Evolutionary conservation across 106 monocot species (phyloP).

Genomic region (Acanthochlamys bracteata): DNA sequence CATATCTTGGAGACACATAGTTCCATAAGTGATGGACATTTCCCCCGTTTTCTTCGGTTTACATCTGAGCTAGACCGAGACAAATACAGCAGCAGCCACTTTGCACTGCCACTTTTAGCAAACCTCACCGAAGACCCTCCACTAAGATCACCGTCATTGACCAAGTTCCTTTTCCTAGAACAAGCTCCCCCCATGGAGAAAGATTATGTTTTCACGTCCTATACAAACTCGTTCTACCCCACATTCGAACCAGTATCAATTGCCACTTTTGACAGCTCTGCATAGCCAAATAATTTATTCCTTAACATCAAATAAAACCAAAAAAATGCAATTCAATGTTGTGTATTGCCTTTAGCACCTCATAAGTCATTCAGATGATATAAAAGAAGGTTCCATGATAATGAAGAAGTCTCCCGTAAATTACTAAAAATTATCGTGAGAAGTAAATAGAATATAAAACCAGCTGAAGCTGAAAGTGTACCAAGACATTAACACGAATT

Average conservation of each 20-base stretch:
- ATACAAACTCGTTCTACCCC: not conserved
- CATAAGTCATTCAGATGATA: too few species aligned
- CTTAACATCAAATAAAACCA: too few species aligned
- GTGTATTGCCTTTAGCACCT: too few species aligned
- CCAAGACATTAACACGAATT: too few species aligned
- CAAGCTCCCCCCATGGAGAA: slow-evolving; percentile 79
- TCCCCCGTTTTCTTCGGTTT: slow-evolving; percentile 15
- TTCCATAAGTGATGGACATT: slow-evolving; percentile 78
- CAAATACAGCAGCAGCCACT: slow-evolving; percentile 63
- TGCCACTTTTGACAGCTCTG: too few species aligned
- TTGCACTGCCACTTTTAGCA: slow-evolving; percentile 72
- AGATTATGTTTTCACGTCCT: slow-evolving; percentile 6
- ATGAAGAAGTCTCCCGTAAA: too few species aligned
- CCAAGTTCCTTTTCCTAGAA: slow-evolving; percentile 76
- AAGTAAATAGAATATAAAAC: too few species aligned
- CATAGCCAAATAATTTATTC: too few species aligned
- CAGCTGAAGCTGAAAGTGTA: too few species aligned
- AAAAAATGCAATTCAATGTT: too few species aligned
- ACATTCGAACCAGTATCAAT: not conserved
- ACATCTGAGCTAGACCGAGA: slow-evolving; percentile 36
- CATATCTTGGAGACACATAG: slow-evolving; percentile 67
- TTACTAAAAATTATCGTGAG: too few species aligned
- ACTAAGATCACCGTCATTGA: slow-evolving; percentile 29
- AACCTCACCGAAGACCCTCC: slow-evolving; percentile 31
- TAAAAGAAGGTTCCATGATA: too few species aligned